These are phyloP conservation scores for Phylloporus sp. DNA, from an alignment of 768 basidiomycete genomes.

Conservation along the genomic window DNA sequence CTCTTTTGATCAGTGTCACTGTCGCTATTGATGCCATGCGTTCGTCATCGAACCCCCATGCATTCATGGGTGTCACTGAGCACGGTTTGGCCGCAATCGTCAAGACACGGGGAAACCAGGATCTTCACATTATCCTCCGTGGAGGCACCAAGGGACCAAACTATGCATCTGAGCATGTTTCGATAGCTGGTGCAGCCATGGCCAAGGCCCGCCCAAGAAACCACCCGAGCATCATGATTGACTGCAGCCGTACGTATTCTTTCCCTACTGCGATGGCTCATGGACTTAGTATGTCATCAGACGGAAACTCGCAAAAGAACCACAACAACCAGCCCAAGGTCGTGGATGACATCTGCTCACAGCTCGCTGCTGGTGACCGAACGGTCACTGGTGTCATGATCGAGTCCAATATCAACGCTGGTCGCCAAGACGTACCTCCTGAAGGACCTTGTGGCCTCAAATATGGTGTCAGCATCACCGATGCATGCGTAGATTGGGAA, in stretches of 20 bases:
- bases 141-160: slow-evolving; percentile 93
- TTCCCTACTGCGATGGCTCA: neutral
- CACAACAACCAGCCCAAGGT: slow-evolving; percentile 90
- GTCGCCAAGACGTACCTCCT: slow-evolving; percentile 83
- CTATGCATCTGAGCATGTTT: slow-evolving; percentile 70
- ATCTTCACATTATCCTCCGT: slow-evolving; percentile 94
- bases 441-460: slow-evolving; percentile 66
- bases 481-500: slow-evolving; percentile 88
- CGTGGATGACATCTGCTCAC: slow-evolving; percentile 63
- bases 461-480: slow-evolving; percentile 84
- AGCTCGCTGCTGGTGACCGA: slow-evolving; percentile 64
- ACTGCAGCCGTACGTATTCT: slow-evolving; percentile 66
- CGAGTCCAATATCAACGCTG: slow-evolving; percentile 90
- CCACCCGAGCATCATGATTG: slow-evolving; percentile 79
- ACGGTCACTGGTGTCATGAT: slow-evolving; percentile 95
- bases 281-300: slow-evolving; percentile 32
- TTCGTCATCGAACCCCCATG: slow-evolving; percentile 86
- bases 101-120: slow-evolving; percentile 77
- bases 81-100: slow-evolving; percentile 93
- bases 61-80: slow-evolving; percentile 92
- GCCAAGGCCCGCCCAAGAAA: slow-evolving; percentile 53
- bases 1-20: slow-evolving; percentile 45
- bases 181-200: slow-evolving; percentile 57
- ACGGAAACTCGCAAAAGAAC: slow-evolving; percentile 96
- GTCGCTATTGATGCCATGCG: slow-evolving; percentile 98